Base-by-base conservation (phyloP, 345 rosid species). In the Anastatica hierochuntica region DNA sequence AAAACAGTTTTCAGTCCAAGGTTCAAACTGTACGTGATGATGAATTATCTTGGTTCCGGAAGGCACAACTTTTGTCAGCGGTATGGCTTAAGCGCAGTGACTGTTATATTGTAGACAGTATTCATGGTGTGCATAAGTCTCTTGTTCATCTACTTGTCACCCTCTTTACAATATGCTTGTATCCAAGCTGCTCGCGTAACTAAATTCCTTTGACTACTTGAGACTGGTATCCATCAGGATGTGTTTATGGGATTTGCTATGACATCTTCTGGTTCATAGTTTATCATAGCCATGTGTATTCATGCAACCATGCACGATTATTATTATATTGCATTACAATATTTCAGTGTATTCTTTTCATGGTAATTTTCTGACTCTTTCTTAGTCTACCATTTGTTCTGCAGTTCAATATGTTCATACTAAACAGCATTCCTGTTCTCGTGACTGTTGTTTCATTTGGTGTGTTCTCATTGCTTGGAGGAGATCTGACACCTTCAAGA, bases 381-480 rank as follows among this genome's bases (percentile, higher is more conserved):
- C 73, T 14, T 58, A 63, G 56, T 70, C 34, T 35, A 64, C 63
- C 68, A 13, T 62, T 64, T 67, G 29, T 59, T 63, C 56, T 70
- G 81, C 95, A 92, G 98, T 72, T 58, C 23, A 92, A 92, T 63
- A 50, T 75, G 68, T 92, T 92, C 67, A 62, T 92, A 46, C 78
- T 92, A 50, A 92, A 88, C 74, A 81, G 95, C 78, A 68, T 81
- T 62, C 97, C 98, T 14, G 98, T 92, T 54, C 50, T 85, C 67
- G 97, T 88, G 69, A 88, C 97, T 51, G 97, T 85, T 62, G 64
- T 75, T 56, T 88, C 98, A 49, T 92, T 92, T 74, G 95, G 97
- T 44, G 49, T 88, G 76, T 92, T 83, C 78, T 81, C 98, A 50
- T 67, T 92, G 72, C 97, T 92, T 64, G 98, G 98, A 51, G 98